Percentiles rank a stretch among this genome's conserved stretches.
These are phyloP conservation scores for Xerocomellus amylosporus DNA, from an alignment of 768 basidiomycete species.

Conservation along the genomic window DNA sequence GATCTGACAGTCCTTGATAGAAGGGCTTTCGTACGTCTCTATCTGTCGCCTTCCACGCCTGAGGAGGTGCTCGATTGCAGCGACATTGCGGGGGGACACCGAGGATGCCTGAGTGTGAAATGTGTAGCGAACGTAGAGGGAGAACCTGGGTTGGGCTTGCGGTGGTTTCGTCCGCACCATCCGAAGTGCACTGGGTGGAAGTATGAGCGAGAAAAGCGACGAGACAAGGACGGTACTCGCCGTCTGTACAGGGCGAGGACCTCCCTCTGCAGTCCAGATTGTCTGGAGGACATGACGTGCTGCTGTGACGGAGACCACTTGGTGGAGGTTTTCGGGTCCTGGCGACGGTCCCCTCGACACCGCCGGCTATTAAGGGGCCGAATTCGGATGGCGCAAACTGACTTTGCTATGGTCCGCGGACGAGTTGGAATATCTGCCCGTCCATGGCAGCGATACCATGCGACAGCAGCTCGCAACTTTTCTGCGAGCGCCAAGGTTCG, in stretches of 20 bases:
- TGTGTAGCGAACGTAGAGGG: conserved; percentile 61
- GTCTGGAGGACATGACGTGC: conserved; percentile 28
- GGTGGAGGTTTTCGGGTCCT: conserved; percentile 4
- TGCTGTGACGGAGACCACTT: background rate
- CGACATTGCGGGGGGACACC: conserved; percentile 64
- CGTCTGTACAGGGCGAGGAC: conserved; percentile 53
- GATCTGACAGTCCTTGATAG: conserved; percentile 73
- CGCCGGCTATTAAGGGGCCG: conserved; percentile 16
- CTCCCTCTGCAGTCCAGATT: conserved; percentile 52
- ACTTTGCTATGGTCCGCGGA: conserved; percentile 20
- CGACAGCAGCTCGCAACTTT: conserved; percentile 9
- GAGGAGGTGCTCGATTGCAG: conserved; percentile 73
- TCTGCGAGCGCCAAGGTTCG: conserved; percentile 6
- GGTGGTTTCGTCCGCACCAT: conserved; percentile 69
- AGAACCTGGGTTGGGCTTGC: conserved; percentile 59
- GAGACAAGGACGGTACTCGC: conserved; percentile 33
- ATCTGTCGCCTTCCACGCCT: conserved; percentile 65
- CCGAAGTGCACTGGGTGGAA: conserved; percentile 61
- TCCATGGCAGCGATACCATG: conserved; percentile 10
- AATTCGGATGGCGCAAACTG: background rate
- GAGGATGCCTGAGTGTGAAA: conserved; percentile 63
- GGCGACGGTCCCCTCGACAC: conserved; percentile 19
- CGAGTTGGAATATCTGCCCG: conserved; percentile 1
- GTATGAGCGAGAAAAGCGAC: conserved; percentile 5
- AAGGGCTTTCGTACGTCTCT: conserved; percentile 63